Evolutionary conservation across 805 yeast genomes (phyloP).

Genomic region (Clavispora vitiphila): DNA sequence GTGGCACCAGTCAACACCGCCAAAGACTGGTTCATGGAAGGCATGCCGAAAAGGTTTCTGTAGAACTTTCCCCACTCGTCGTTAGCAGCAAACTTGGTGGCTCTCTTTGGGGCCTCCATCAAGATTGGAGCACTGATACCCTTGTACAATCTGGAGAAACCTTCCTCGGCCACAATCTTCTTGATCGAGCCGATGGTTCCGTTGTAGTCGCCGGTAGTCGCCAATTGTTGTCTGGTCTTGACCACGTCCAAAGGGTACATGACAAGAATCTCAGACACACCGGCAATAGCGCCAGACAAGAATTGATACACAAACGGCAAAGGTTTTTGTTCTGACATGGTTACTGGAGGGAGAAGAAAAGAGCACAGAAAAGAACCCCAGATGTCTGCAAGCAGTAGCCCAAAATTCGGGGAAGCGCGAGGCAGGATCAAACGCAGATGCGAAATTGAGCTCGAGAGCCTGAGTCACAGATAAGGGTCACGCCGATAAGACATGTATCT

Average conservation of each 20-base stretch:
- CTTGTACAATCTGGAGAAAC: constrained; percentile 75
- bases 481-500: neutral
- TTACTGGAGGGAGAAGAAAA: neutral
- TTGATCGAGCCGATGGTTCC: constrained; percentile 82
- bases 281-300: constrained; percentile 87
- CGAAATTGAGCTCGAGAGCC: neutral
- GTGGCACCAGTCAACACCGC: constrained; percentile 94
- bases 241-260: constrained; percentile 98
- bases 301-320: constrained; percentile 91
- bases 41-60: constrained; percentile 62
- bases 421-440: neutral
- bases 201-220: constrained; percentile 56
- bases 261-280: constrained; percentile 89
- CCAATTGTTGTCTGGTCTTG: constrained; percentile 90
- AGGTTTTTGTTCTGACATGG: constrained; percentile 25
- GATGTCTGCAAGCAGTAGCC: neutral
- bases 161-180: constrained; percentile 84
- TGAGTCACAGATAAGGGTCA: neutral
- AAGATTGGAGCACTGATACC: constrained; percentile 95
- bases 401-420: neutral
- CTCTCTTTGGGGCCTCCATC: constrained; percentile 99
- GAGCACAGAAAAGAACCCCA: neutral
- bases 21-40: constrained; percentile 69
- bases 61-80: constrained; percentile 93
- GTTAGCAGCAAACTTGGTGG: constrained; percentile 96